Base-by-base conservation (phyloP, 1,284 basidiomycete species). In the Phylloporus sp. region DNA sequence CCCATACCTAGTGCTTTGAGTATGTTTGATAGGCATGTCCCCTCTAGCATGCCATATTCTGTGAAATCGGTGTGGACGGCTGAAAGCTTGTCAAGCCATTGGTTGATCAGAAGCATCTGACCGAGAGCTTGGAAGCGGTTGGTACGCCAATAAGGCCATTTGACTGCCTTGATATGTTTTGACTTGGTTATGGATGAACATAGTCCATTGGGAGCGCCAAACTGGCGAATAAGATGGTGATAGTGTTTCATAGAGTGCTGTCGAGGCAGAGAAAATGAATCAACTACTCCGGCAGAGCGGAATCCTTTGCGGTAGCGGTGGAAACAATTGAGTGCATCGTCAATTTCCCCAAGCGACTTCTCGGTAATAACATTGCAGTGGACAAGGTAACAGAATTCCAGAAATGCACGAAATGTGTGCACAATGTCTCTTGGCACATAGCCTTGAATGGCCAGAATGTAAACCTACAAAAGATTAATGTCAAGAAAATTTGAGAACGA, bases 101-200 rank as follows among this genome's bases (percentile, higher is more conserved):
- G 63, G 29, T 67, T 67, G 27, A 19, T 65, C 3, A 65, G 23
- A 1, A 67, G n/a, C 29, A 67, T 67, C 53, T 67, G 66, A 1
- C 59, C 23, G 4, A 67, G 60, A 25, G 66, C 7, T 23, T 45
- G 19, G 32, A 32, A 32, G 32, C 7, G 32, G 32, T 32, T 32
- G n/a, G n/a, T n/a, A n/a, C n/a, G n/a, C n/a, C n/a, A n/a, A n/a
- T n/a, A n/a, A n/a, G n/a, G n/a, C n/a, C n/a, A n/a, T n/a, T n/a
- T n/a, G n/a, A n/a, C n/a, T n/a, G n/a, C n/a, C n/a, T n/a, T n/a
- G n/a, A n/a, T n/a, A n/a, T n/a, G 56, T 37, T 39, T 57, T 5
- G 56, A 57, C 20, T 57, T 35, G 12, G 56, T 57, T 23, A 57
- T 57, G 2, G 32, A 57, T 4, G 56, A 37, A 57, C 56, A 57